A percentile compares a stretch with the other conserved stretches of the same genome.
Conservation (phyloP, 1,284 basidiomycete genomes). For the Sporisorium scitamineum region DNA sequence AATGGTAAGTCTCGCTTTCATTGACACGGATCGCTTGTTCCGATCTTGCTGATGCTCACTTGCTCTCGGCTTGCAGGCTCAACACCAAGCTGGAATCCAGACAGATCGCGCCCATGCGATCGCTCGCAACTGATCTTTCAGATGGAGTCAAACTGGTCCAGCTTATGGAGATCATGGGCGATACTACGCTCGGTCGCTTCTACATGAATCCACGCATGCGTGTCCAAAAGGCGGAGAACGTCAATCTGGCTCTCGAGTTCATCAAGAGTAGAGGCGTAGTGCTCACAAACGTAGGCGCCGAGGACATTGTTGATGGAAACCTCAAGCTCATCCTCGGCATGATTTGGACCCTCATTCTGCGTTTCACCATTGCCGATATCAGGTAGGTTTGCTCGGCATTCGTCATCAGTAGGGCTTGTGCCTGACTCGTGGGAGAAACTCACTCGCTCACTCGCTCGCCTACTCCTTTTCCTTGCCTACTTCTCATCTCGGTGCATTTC, state of each 20-base stretch:
- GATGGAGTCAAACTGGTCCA: constrained; percentile 94
- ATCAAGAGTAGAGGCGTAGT: constrained; percentile 94
- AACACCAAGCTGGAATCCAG: constrained; percentile 92
- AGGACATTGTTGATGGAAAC: constrained; percentile 98
- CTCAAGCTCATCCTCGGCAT: constrained; percentile 96
- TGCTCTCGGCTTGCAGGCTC: constrained; percentile 75
- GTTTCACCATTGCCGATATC: constrained; percentile 96
- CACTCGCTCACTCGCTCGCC: not conserved
- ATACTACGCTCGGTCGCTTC: constrained; percentile 88
- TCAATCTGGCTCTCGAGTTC: constrained; percentile 94
- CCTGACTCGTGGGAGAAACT: not conserved
- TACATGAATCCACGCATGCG: constrained; percentile 90
- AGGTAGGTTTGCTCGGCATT: constrained; percentile 63
- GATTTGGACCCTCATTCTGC: constrained; percentile 94
- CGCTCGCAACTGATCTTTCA: constrained; percentile 88
- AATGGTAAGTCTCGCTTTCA: constrained; percentile 50
- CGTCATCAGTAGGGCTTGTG: not conserved
- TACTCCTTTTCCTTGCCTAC: not conserved
- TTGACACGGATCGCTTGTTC: not conserved
- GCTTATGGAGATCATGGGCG: constrained; percentile 73
- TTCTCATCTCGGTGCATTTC: not conserved
- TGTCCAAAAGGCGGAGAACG: constrained; percentile 97
- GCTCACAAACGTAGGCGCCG: constrained; percentile 95
- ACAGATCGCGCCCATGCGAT: constrained; percentile 88
- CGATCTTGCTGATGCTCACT: not conserved